These are phyloP conservation scores for Aquanectria penicillioides DNA, from an alignment of 2,329 filamentous ascomycete genomes.

Conservation along the genomic window DNA sequence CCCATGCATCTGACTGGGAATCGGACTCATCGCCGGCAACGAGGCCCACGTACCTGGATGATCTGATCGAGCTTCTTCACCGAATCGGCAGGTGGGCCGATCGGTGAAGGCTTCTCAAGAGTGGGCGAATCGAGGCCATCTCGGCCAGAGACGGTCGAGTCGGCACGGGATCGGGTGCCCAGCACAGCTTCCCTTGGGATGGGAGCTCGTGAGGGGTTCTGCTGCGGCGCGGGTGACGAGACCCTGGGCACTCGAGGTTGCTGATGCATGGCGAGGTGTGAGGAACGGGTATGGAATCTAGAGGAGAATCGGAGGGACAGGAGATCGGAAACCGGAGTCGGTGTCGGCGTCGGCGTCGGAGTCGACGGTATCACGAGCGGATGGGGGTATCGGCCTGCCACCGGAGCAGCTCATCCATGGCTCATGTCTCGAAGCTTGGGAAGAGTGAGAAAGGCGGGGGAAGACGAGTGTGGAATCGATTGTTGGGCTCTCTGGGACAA, in stretches of 20 bases:
- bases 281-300: conserved; percentile 1
- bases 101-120: conserved; percentile 53
- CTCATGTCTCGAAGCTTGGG: conserved; percentile 36
- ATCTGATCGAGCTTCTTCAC: conserved; percentile 90
- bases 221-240: conserved; percentile 78
- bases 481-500: conserved; percentile 18
- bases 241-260: conserved; percentile 79
- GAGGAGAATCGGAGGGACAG: conserved; percentile 15
- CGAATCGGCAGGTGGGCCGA: conserved; percentile 70
- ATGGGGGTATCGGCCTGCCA: conserved; percentile 45
- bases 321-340: conserved; percentile 3
- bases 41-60: conserved; percentile 72
- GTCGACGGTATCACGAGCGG: conserved; percentile 40
- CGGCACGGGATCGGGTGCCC: conserved; percentile 54
- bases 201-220: conserved; percentile 77
- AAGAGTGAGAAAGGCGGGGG: conserved; percentile 18
- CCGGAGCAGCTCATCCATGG: conserved; percentile 48
- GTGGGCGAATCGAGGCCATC: conserved; percentile 60
- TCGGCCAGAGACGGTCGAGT: conserved; percentile 54
- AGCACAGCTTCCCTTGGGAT: conserved; percentile 73
- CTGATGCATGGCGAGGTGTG: conserved; percentile 79
- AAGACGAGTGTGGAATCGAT: conserved; percentile 8
- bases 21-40: neutral
- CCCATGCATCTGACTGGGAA: neutral
- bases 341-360: conserved; percentile 22